These are phyloP conservation scores for Xylariaceae sp. DNA, from an alignment of 2,329 filamentous ascomycete genomes.

Conservation along the genomic window DNA sequence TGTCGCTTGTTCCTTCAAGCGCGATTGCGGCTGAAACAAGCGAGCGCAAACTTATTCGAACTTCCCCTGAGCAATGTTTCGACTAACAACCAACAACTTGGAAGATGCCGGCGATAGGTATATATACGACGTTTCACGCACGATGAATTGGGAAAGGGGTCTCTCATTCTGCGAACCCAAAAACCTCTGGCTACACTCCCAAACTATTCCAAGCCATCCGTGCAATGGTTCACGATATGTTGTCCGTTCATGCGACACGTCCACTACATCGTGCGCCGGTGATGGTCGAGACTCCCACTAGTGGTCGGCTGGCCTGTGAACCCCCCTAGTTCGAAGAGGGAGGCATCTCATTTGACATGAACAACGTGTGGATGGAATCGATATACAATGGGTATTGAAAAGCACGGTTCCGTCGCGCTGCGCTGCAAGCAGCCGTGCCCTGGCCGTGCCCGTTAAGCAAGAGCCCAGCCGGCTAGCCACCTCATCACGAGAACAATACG, in stretches of 20 bases:
- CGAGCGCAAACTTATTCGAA: not conserved
- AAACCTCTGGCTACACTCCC: no score
- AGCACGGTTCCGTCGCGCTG: not conserved
- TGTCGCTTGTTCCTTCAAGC: not conserved
- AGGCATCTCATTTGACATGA: not conserved
- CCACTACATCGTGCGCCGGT: not conserved
- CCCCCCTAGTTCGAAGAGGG: not conserved
- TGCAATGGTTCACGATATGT: not conserved
- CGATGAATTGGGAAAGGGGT: no score
- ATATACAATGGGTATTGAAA: not conserved
- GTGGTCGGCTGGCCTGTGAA: not conserved
- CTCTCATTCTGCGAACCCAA: no score
- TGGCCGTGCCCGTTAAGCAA: not conserved
- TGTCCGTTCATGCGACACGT: not conserved
- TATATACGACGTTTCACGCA: not conserved
- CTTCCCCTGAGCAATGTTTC: no score
- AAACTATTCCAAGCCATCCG: no score
- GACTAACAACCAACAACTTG: no score
- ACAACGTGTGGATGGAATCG: not conserved
- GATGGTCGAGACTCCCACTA: not conserved
- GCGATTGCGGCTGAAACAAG: not conserved
- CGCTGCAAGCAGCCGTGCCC: not conserved
- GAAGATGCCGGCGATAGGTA: not conserved
- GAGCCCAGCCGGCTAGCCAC: constrained; percentile 8
- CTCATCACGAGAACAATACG: constrained; percentile 11